Percentiles rank a stretch among this genome's conserved stretches.
These are phyloP conservation scores for Monascus purpureus DNA, from an alignment of 495 filamentous ascomycete species.

Conservation along the genomic window DNA sequence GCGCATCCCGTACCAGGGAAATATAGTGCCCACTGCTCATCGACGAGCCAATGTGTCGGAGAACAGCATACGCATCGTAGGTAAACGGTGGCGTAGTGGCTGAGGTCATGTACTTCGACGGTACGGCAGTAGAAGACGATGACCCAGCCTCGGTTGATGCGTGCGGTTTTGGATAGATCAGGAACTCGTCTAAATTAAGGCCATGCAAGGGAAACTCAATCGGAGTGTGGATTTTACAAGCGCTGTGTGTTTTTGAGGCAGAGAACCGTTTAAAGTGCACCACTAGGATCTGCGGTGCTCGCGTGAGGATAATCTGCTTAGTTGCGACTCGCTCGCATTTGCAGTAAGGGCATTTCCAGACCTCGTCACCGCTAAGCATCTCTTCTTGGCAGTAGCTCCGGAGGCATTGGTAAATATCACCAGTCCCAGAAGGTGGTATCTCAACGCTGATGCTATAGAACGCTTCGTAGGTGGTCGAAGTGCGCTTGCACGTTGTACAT, in stretches of 20 bases:
- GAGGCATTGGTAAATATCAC: slow-evolving; percentile 49
- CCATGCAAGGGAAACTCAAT: slow-evolving; percentile 55
- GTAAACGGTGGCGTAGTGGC: slow-evolving; percentile 49
- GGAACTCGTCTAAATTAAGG: slow-evolving; percentile 48
- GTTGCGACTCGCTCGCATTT: slow-evolving; percentile 53
- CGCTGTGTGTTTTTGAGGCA: slow-evolving; percentile 38
- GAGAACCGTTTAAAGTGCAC: slow-evolving; percentile 65
- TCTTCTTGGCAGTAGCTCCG: slow-evolving; percentile 56
- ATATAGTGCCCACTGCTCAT: slow-evolving; percentile 59
- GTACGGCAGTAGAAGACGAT: slow-evolving; percentile 3
- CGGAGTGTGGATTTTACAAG: slow-evolving; percentile 52
- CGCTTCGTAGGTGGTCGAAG: slow-evolving; percentile 58
- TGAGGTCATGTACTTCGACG: slow-evolving; percentile 16
- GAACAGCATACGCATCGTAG: slow-evolving; percentile 60
- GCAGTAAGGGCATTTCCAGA: slow-evolving; percentile 60
- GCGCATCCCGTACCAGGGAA: slow-evolving; percentile 46
- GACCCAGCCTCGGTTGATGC: slow-evolving; percentile 13
- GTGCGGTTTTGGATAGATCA: slow-evolving; percentile 25
- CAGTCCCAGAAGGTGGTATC: slow-evolving; percentile 39
- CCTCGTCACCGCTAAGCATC: slow-evolving; percentile 48
- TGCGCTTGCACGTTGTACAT: slow-evolving; percentile 50
- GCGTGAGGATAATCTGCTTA: slow-evolving; percentile 60
- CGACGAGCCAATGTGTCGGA: slow-evolving; percentile 50
- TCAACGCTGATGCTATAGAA: slow-evolving; percentile 58
- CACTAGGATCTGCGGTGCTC: slow-evolving; percentile 57